A percentile compares a stretch with the other conserved stretches of the same genome.
Evolutionary conservation across 2,329 filamentous ascomycete genomes (phyloP).

Genomic region (Aureobasidium sp.): DNA sequence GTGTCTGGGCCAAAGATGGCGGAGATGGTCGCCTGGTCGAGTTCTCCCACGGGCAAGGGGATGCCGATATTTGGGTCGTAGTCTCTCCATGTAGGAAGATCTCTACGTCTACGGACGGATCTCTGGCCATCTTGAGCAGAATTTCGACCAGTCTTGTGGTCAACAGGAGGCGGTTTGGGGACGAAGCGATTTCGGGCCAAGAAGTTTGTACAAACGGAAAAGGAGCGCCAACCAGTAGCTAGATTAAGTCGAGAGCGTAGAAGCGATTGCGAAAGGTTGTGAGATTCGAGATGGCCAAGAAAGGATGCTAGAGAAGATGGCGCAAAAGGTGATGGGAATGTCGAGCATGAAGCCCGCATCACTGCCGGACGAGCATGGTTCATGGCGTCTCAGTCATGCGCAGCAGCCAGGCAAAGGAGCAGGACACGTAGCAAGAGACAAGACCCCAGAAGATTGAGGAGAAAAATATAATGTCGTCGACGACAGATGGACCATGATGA

Average conservation of each 20-base stretch:
- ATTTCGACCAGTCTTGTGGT: not conserved
- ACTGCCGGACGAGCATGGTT: constrained; percentile 27
- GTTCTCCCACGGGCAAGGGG: constrained; percentile 26
- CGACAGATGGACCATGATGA: not conserved
- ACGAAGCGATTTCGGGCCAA: constrained; percentile 2
- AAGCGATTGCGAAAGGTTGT: not conserved
- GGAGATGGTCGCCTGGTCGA: constrained; percentile 21
- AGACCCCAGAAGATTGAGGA: not conserved
- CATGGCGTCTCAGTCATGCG: constrained; percentile 19
- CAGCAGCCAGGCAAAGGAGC: not conserved
- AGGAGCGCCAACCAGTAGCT: not conserved
- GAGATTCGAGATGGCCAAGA: not conserved
- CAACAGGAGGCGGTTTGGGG: not conserved
- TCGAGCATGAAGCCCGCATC: constrained; percentile 18
- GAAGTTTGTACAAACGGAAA: not conserved
- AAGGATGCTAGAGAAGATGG: not conserved
- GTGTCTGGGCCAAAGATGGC: constrained; percentile 24
- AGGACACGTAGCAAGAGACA: not conserved
- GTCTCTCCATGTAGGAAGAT: constrained; percentile 28
- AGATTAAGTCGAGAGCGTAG: not conserved
- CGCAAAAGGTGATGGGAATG: not conserved
- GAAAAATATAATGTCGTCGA: constrained; percentile 6
- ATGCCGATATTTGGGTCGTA: constrained; percentile 30
- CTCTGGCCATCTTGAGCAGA: not conserved
- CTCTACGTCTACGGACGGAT: not conserved